phyloP scores from a whole-genome alignment of 164 flowering plant species.

The Akebia trifoliata region DNA sequence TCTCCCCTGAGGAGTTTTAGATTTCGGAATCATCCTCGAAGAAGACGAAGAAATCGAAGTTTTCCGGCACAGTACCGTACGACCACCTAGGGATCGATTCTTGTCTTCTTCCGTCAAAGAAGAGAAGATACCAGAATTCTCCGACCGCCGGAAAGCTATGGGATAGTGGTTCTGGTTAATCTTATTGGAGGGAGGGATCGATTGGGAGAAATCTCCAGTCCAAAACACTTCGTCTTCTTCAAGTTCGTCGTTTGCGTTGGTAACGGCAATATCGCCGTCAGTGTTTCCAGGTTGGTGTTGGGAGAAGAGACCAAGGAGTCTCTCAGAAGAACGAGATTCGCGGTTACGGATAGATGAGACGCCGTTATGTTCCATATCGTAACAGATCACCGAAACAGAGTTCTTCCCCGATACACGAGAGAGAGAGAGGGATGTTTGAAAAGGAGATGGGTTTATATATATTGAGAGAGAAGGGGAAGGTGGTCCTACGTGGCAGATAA shows the following conservation, averaged over 20 bases:
- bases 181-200: slow-evolving; percentile 8
- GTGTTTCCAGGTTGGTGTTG: slow-evolving; percentile 10
- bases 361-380: slow-evolving; percentile 29
- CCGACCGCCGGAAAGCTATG: slow-evolving; percentile 16
- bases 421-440: too few relatives aligned
- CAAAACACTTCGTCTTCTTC: slow-evolving; percentile 68
- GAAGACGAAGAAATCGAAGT: slow-evolving; percentile 22
- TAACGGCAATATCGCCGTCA: background rate
- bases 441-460: too few relatives aligned
- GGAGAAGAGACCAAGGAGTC: slow-evolving; percentile 40
- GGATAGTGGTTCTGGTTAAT: background rate
- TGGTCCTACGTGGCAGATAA: too few relatives aligned
- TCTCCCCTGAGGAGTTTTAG: slow-evolving; percentile 13
- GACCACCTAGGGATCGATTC: slow-evolving; percentile 3
- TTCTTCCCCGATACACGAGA: background rate
- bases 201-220: slow-evolving; percentile 39
- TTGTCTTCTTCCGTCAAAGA: slow-evolving; percentile 34
- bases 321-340: slow-evolving; percentile 40
- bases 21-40: slow-evolving; percentile 36
- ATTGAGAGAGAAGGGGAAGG: too few relatives aligned
- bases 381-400: background rate
- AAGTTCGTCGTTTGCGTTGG: slow-evolving; percentile 37
- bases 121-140: slow-evolving; percentile 52
- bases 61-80: slow-evolving; percentile 24
- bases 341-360: slow-evolving; percentile 31